phyloP scores from a whole-genome alignment of 2,329 filamentous ascomycete genomes.

The Proliferodiscus dingleyae region DNA sequence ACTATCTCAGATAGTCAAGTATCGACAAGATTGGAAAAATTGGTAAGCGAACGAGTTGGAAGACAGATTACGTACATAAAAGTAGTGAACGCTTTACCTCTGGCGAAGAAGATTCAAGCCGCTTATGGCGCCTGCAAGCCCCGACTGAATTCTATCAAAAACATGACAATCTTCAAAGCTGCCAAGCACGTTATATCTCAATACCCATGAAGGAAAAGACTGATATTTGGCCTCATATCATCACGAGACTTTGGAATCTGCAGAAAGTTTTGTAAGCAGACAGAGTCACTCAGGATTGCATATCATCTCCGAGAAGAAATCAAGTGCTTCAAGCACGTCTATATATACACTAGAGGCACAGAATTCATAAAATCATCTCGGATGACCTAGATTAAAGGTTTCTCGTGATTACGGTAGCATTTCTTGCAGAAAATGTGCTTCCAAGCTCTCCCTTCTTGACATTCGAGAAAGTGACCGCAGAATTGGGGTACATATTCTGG shows the following conservation, averaged over 20 bases:
- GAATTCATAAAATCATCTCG: no score
- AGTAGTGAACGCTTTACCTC: neutral
- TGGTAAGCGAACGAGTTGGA: neutral
- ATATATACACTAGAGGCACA: no score
- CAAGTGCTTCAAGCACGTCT: no score
- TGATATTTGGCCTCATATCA: no score
- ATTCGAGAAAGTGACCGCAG: constrained; percentile 33
- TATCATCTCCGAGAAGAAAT: no score
- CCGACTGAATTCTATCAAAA: neutral
- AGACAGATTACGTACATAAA: neutral
- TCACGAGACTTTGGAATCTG: no score
- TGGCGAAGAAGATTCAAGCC: neutral
- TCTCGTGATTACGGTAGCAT: neutral
- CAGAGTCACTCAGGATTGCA: no score
- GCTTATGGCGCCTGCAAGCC: neutral
- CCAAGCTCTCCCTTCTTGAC: constrained; percentile 21
- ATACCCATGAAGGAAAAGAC: neutral
- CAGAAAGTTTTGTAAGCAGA: no score
- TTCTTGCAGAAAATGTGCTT: constrained; percentile 11
- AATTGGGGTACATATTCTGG: constrained; percentile 41
- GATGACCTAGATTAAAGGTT: no score
- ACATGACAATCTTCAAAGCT: neutral
- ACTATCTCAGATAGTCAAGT: no score
- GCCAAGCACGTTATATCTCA: neutral
- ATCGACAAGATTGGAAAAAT: neutral